These are phyloP conservation scores for Xylaria sp. DNA, from an alignment of 2,329 filamentous ascomycete genomes.

Conservation along the genomic window DNA sequence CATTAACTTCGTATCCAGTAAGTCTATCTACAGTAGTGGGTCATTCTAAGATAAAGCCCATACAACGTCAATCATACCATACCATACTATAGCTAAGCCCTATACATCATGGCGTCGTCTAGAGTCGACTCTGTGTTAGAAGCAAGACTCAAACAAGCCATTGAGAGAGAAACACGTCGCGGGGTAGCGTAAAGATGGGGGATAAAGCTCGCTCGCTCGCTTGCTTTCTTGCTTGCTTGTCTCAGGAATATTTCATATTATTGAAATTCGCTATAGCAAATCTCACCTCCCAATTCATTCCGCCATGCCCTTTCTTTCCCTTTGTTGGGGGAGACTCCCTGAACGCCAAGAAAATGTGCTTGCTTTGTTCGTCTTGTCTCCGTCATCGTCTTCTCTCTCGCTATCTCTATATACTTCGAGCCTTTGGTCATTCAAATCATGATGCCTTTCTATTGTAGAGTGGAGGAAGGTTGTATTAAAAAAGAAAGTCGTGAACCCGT, in stretches of 20 bases:
- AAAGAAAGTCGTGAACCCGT: not conserved
- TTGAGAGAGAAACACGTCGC: not conserved
- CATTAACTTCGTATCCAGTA: no score
- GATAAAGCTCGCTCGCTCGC: not conserved
- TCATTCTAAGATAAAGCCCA: not conserved
- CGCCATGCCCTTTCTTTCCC: constrained; percentile 14
- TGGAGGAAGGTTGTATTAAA: not conserved
- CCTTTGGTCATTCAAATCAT: constrained; percentile 1
- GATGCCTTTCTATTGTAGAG: constrained; percentile 20
- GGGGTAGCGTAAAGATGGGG: not conserved
- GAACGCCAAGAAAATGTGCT: constrained; percentile 33
- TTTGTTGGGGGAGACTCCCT: constrained; percentile 7
- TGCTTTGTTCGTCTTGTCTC: constrained; percentile 4
- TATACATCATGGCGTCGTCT: not conserved
- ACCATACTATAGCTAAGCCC: not conserved
- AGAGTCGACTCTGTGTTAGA: not conserved
- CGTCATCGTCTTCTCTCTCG: not conserved
- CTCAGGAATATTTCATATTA: not conserved
- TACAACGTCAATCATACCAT: not conserved
- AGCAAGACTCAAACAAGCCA: not conserved
- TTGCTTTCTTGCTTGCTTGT: not conserved
- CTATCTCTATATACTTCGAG: no score
- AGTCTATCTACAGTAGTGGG: no score
- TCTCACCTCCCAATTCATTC: not conserved
- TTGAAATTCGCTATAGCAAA: constrained; percentile 9